Conservation (phyloP, 2,329 filamentous ascomycete genomes). For the Aspergillus alliaceus region DNA sequence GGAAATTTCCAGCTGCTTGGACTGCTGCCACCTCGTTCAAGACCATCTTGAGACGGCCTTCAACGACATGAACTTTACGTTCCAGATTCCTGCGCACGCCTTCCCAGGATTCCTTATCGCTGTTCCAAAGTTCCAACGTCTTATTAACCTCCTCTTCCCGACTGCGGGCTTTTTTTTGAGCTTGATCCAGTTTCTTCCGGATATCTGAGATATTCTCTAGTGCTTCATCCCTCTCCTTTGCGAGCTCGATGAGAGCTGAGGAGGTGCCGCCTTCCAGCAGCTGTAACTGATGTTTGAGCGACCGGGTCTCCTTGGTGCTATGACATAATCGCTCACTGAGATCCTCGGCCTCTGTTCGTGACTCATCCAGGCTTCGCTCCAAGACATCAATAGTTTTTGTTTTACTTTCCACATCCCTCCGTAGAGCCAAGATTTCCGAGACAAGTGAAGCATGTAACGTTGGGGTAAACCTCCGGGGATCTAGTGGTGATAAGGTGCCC, state of each 20-base stretch:
- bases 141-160: constrained; percentile 83
- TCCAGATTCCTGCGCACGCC: constrained; percentile 80
- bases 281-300: constrained; percentile 80
- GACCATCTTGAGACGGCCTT: constrained; percentile 78
- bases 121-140: constrained; percentile 76
- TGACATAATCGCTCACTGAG: constrained; percentile 63
- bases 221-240: constrained; percentile 81
- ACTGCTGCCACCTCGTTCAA: constrained; percentile 72
- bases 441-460: constrained; percentile 93
- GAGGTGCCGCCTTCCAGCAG: constrained; percentile 85
- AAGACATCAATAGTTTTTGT: constrained; percentile 81
- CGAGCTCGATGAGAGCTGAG: constrained; percentile 79
- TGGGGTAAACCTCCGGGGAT: constrained; percentile 90
- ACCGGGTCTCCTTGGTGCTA: constrained; percentile 73
- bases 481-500: constrained; percentile 72
- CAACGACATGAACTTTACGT: constrained; percentile 83
- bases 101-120: constrained; percentile 82
- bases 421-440: constrained; percentile 84
- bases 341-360: constrained; percentile 72
- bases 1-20: constrained; percentile 34
- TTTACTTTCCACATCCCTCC: constrained; percentile 89
- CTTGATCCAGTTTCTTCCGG: constrained; percentile 72
- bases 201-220: constrained; percentile 70
- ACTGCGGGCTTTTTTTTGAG: constrained; percentile 72
- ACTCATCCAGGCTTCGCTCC: constrained; percentile 70